Evolutionary conservation across 805 yeast genomes (phyloP), one percentile per base, ranked within the genome.

Genomic region (Danielia reshetovae): DNA sequence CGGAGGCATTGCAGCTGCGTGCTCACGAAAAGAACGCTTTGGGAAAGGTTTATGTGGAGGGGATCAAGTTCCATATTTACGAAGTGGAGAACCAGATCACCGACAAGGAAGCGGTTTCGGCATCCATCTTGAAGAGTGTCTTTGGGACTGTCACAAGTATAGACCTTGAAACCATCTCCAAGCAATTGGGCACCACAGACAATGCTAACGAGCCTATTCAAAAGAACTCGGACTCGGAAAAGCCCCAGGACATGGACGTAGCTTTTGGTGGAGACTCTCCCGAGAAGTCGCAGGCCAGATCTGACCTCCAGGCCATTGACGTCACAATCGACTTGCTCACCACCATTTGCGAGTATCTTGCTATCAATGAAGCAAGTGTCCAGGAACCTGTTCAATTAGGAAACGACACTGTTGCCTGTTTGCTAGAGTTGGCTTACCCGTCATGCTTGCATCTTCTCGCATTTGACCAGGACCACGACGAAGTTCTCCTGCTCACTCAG

Each of bases 261-360:
- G 43, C 48, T 9, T 40, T 47, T 21, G 51, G 51, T 10, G 46
- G 46, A 17, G 45, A 40, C 27, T 55, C 70, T 3, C 65, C 64
- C 18, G 65, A 61, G 28, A 68, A 73, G 36, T 51, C 59, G 6
- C 52, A 51, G 10, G 76, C 84, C 3, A 71, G 73, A 43, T 59
- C 70, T 28, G 70, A 74, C 32, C 58, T 83, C 31, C 81, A 81
- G 43, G 70, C 84, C 4, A 62, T 84, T 15, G 95, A 86, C 47
- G 69, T 81, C 1, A 68, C 83, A 0, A 59, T 89, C 15, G 97
- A 90, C 55, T 56, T 90, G 21, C 65, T 86, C 16, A 77, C 96
- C 1, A 83, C 89, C 1, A 65, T 80, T 5, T 72, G 83, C 46
- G 96, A 88, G 55, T 71, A 60, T 36, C 51, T 65, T 18, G 57